Evolutionary conservation across 345 rosid species (phyloP), one percentile per base, ranked within the genome.

Genomic region (Camelina laxa): DNA sequence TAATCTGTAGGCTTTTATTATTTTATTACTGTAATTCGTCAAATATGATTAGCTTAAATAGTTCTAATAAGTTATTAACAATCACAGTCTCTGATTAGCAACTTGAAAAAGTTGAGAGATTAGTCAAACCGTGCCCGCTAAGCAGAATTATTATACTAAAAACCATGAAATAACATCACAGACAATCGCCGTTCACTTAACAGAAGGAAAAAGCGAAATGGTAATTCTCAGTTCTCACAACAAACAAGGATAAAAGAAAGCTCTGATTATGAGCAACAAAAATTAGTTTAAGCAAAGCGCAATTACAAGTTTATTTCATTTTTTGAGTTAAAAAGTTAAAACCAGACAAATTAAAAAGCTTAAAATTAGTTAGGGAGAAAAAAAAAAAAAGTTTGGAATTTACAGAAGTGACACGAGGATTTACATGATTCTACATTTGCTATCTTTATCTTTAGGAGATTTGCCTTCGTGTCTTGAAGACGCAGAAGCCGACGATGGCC

Each of bases 391-490:
- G 45, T 55, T 41, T 58, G 63, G 48, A 50, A 79, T 77, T 60
- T 68, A 83, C 78, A 80, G 9, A 69, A 69, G 38, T 21, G 41
- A 51, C n/a, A 60, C 4, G 68, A 66, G 57, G 65, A 72, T 66
- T 89, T 84, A 91, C 97, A 91, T 87, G 75, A 91, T 73, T 68
- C 60, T 81, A 80, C 97, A 91, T 80, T 83, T 91, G 4, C 84
- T 91, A 76, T 91, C 91, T 47, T 77, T 77, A 33, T 91, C 91
- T 47, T 78, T 78, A 14, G 73, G 13, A 11, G 92, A 63, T 80
- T 91, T 94, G 69, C 86, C 78, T 0, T 89, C 96, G 1, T 85
- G 73, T 82, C 72, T 91, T 12, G 91, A 60, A 2, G 88, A 72
- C 12, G 72, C 30, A 2, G 88, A 72, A 44, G 89, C 58, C 11